Conservation (phyloP, 805 yeast species). For the Grigorovia transvaalensis region DNA sequence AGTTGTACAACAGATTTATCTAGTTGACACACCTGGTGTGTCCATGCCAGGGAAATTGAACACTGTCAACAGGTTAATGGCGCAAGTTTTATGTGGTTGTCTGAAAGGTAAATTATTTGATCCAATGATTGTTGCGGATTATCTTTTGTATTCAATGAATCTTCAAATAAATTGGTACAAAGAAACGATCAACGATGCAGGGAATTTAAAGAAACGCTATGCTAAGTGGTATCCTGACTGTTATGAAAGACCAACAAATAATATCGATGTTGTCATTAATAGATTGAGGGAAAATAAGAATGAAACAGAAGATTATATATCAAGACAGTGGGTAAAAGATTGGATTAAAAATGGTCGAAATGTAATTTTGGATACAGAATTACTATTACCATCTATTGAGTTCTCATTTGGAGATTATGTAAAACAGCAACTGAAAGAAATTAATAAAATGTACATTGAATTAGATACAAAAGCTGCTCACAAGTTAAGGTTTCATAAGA, state of each 20-base stretch:
- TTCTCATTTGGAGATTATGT: slow-evolving; percentile 14
- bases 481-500: slow-evolving; percentile 1
- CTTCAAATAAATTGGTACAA: slow-evolving; percentile 29
- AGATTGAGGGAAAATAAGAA: slow-evolving; percentile 39
- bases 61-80: slow-evolving; percentile 58
- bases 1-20: slow-evolving; percentile 40
- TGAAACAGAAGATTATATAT: slow-evolving; percentile 44
- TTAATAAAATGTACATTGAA: slow-evolving; percentile 3
- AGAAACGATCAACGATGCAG: neutral
- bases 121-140: slow-evolving; percentile 81
- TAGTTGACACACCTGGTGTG: slow-evolving; percentile 92
- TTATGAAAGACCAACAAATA: slow-evolving; percentile 54
- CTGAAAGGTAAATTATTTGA: slow-evolving; percentile 62
- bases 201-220: neutral
- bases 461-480: neutral
- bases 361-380: slow-evolving; percentile 18
- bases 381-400: slow-evolving; percentile 10
- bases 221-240: slow-evolving; percentile 9
- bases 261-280: slow-evolving; percentile 45
- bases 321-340: slow-evolving; percentile 50
- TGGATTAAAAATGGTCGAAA: slow-evolving; percentile 47
- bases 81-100: slow-evolving; percentile 64
- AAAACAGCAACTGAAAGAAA: slow-evolving; percentile 3
- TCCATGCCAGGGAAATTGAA: slow-evolving; percentile 57
- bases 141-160: slow-evolving; percentile 64